A percentile compares a stretch with the other conserved stretches of the same genome.
Conservation (phyloP, 192 early-diverging fungal genomes). For the Gonapodya prolifera region DNA sequence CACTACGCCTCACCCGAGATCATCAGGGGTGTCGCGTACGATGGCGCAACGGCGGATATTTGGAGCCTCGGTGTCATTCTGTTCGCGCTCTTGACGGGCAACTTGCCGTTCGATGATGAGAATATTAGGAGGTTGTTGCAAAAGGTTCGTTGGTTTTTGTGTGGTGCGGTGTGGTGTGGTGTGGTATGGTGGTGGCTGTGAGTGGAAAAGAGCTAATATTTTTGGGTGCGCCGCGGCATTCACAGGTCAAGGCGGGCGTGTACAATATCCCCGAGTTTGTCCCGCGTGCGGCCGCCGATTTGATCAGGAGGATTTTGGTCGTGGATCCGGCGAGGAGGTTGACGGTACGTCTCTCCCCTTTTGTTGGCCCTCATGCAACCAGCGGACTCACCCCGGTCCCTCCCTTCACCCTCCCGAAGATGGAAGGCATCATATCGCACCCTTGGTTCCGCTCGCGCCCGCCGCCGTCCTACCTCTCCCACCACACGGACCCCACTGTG, state of each 20-base stretch:
- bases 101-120: constrained; percentile 64
- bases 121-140: constrained; percentile 47
- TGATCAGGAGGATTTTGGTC: constrained; percentile 2
- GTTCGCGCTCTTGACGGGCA: constrained; percentile 54
- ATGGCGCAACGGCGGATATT: constrained; percentile 52
- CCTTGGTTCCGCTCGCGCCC: constrained; percentile 38
- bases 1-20: constrained; percentile 67
- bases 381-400: too few relatives aligned
- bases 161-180: too few relatives aligned
- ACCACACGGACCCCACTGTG: constrained; percentile 4
- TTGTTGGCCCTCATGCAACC: too few relatives aligned
- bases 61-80: constrained; percentile 69
- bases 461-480: constrained; percentile 5
- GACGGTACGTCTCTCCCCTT: background rate
- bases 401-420: too few relatives aligned
- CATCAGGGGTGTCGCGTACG: constrained; percentile 45
- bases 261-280: constrained; percentile 13
- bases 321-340: constrained; percentile 8
- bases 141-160: constrained; percentile 28
- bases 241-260: constrained; percentile 34
- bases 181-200: too few relatives aligned
- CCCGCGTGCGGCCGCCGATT: background rate
- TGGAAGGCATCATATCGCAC: constrained; percentile 39
- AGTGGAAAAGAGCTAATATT: too few relatives aligned
- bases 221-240: too few relatives aligned